A percentile compares a stretch with the other conserved stretches of the same genome.
These are phyloP conservation scores for Phytophthora parvispora DNA, from an alignment of 352 stramenopile species.

Conservation along the genomic window DNA sequence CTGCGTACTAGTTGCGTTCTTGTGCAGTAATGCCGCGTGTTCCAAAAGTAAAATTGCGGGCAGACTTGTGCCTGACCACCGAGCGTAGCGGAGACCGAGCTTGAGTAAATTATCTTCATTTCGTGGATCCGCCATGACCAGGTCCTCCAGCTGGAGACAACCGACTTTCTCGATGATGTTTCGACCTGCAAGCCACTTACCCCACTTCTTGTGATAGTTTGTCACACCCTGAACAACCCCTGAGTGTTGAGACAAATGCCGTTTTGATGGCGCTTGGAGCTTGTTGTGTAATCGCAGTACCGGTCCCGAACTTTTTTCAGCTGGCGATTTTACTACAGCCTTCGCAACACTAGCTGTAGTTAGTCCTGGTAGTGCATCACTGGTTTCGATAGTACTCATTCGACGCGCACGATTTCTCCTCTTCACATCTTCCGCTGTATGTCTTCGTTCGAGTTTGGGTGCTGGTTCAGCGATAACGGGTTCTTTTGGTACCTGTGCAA, in stretches of 20 bases:
- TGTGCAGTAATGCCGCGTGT: conserved; percentile 53
- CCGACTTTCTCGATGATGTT: conserved; percentile 76
- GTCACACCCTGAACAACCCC: conserved; percentile 13
- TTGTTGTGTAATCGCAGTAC: conserved; percentile 1
- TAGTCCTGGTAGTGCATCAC: conserved; percentile 6
- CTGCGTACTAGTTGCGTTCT: conserved; percentile 48
- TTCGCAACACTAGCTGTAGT: not conserved
- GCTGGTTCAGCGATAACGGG: not conserved
- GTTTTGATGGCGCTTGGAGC: conserved; percentile 4
- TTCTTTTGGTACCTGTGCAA: conserved; percentile 7
- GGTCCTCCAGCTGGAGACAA: conserved; percentile 74
- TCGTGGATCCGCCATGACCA: conserved; percentile 52
- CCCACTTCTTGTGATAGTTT: conserved; percentile 75
- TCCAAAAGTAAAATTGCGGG: conserved; percentile 67
- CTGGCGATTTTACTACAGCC: not conserved
- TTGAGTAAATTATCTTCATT: conserved; percentile 62
- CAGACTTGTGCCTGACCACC: conserved; percentile 61
- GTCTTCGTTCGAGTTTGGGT: conserved; percentile 9
- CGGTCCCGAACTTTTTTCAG: not conserved
- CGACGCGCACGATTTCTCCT: conserved; percentile 2
- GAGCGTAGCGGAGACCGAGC: conserved; percentile 69
- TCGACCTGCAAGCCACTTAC: conserved; percentile 53
- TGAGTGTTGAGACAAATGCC: conserved; percentile 11
- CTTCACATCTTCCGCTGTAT: conserved; percentile 23
- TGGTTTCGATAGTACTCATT: conserved; percentile 16